Percentiles rank a stretch among this genome's conserved stretches.
Evolutionary conservation across 2,329 filamentous ascomycete species (phyloP).

Genomic region (Plenodomus lindquistii): DNA sequence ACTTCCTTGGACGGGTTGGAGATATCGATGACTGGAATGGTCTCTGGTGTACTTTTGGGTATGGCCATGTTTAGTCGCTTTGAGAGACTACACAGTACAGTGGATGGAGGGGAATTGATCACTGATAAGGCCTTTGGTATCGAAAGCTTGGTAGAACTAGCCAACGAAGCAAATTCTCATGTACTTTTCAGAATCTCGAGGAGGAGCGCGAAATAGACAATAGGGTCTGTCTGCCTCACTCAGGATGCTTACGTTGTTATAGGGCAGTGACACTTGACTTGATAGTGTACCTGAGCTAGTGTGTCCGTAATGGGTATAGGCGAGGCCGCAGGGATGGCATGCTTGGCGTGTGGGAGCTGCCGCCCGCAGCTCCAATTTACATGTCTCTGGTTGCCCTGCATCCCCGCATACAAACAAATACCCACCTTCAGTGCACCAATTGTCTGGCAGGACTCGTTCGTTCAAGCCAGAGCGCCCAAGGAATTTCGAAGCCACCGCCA

Average conservation of each 20-base stretch:
- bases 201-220: no score
- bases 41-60: slow-evolving; percentile 5
- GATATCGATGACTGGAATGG: slow-evolving; percentile 83
- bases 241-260: no score
- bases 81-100: background rate
- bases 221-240: no score
- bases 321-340: slow-evolving; percentile 8
- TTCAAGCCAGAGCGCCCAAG: background rate
- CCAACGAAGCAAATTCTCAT: no score
- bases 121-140: no score
- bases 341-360: slow-evolving; percentile 9
- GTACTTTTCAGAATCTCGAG: no score
- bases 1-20: slow-evolving; percentile 63
- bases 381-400: slow-evolving; percentile 1
- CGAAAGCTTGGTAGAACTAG: no score
- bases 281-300: slow-evolving; percentile 16
- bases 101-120: no score
- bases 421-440: background rate
- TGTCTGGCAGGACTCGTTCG: slow-evolving; percentile 3
- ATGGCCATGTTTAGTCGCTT: slow-evolving; percentile 14
- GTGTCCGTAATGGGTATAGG: background rate
- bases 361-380: slow-evolving; percentile 16
- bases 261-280: background rate
- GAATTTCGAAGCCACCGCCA: slow-evolving; percentile 17
- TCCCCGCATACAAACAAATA: background rate